phyloP scores from a whole-genome alignment of 305 asterid species.

The Solanum hybrid region DNA sequence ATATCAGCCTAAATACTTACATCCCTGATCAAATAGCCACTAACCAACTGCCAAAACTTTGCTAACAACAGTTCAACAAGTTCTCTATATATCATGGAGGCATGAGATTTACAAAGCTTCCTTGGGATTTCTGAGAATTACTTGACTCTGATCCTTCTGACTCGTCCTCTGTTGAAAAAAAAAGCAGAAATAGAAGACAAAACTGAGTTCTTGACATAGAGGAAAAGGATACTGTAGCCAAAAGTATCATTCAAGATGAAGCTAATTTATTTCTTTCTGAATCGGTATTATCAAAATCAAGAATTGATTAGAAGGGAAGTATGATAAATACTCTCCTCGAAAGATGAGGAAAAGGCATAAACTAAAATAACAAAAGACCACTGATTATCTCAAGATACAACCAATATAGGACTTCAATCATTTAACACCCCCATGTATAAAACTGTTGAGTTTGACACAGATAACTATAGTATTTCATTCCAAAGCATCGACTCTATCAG shows the following conservation, averaged over 20 bases:
- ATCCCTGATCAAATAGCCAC: not conserved
- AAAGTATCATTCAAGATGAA: not conserved
- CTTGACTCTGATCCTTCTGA: slow-evolving; percentile 50
- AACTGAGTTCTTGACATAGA: not conserved
- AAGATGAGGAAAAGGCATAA: not conserved
- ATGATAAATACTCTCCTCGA: not conserved
- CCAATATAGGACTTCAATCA: not conserved
- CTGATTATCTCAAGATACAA: not conserved
- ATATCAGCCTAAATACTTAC: slow-evolving; percentile 6
- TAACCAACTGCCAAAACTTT: slow-evolving; percentile 8
- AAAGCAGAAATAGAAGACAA: slow-evolving; percentile 9
- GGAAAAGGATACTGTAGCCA: not conserved
- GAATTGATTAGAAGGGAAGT: not conserved
- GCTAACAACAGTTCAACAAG: not conserved
- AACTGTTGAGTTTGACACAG: not conserved
- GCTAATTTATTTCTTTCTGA: not conserved
- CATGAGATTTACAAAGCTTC: slow-evolving; percentile 24
- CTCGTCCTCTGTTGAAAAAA: slow-evolving; percentile 55
- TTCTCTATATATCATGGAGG: slow-evolving; percentile 16
- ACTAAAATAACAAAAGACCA: not conserved
- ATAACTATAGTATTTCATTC: not conserved
- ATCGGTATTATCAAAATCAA: not conserved
- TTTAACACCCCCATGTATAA: not conserved
- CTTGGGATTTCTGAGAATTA: slow-evolving; percentile 30
- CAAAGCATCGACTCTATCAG: not conserved